A percentile compares a stretch with the other conserved stretches of the same genome.
Conservation (phyloP, 805 yeast genomes). For the Dipodascus albidus region DNA sequence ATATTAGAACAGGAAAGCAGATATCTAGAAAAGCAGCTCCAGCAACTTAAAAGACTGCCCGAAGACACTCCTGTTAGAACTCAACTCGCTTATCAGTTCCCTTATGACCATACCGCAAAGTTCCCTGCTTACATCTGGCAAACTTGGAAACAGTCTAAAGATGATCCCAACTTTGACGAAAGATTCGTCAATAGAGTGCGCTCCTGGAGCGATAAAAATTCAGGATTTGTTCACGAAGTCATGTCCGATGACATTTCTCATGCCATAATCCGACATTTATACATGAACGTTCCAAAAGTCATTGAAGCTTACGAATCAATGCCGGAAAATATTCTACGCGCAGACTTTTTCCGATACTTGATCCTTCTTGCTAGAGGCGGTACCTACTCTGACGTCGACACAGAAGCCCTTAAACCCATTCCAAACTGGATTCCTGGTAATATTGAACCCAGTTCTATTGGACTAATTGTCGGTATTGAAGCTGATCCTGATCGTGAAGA, state of each 20-base stretch:
- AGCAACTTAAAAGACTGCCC: constrained; percentile 54
- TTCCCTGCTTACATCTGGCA: constrained; percentile 87
- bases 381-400: constrained; percentile 84
- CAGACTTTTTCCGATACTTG: constrained; percentile 88
- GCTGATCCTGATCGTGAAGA: constrained; percentile 95
- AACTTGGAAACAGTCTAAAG: constrained; percentile 73
- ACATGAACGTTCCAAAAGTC: constrained; percentile 64
- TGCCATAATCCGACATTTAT: constrained; percentile 45
- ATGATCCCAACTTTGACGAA: constrained; percentile 46
- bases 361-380: constrained; percentile 88
- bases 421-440: constrained; percentile 60
- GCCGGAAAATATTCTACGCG: constrained; percentile 77
- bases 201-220: constrained; percentile 58
- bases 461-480: constrained; percentile 82
- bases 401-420: constrained; percentile 60
- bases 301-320: constrained; percentile 59
- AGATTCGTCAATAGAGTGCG: constrained; percentile 38
- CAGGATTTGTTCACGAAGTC: constrained; percentile 57
- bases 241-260: constrained; percentile 60
- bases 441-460: constrained; percentile 34
- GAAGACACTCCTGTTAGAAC: constrained; percentile 48
- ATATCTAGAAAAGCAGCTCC: constrained; percentile 51
- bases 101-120: constrained; percentile 49
- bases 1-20: constrained; percentile 51
- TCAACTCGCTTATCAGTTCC: constrained; percentile 59